Conservation (phyloP, 2,329 filamentous ascomycete genomes). For the Alternaria hordeiaustralica region DNA sequence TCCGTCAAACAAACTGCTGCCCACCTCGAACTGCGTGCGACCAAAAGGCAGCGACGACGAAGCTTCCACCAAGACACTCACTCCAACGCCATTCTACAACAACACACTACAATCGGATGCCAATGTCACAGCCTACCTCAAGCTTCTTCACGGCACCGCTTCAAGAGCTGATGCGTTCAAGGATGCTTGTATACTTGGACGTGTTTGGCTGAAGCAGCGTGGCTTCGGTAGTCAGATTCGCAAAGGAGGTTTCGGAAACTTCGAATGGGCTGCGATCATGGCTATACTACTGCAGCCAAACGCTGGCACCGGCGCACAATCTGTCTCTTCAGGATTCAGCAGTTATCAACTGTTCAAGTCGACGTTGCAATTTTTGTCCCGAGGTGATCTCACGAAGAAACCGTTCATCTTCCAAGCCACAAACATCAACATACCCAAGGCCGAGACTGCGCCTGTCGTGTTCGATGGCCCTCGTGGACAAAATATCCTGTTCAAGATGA, state of each 20-base stretch:
- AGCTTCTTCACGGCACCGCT: conserved; percentile 72
- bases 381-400: conserved; percentile 73
- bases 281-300: conserved; percentile 82
- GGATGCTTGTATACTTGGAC: conserved; percentile 85
- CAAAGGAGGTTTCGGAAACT: conserved; percentile 86
- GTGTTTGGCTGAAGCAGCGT: conserved; percentile 87
- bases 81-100: conserved; percentile 85
- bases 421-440: conserved; percentile 43
- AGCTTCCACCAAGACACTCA: conserved; percentile 38
- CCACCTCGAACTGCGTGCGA: conserved; percentile 73
- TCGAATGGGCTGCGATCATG: conserved; percentile 85
- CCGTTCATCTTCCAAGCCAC: conserved; percentile 61
- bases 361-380: conserved; percentile 82
- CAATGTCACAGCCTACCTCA: conserved; percentile 75
- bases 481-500: conserved; percentile 92
- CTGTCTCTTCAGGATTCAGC: conserved; percentile 81
- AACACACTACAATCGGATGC: conserved; percentile 80
- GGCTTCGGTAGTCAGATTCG: conserved; percentile 75
- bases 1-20: conserved; percentile 71
- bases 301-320: conserved; percentile 71
- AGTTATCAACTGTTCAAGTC: conserved; percentile 96
- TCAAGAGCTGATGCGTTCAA: conserved; percentile 75
- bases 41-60: conserved; percentile 57
- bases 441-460: conserved; percentile 68
- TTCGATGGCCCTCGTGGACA: conserved; percentile 77